Evolutionary conservation across 2,329 filamentous ascomycete species (phyloP).

Genomic region (Exophiala bonariae): DNA sequence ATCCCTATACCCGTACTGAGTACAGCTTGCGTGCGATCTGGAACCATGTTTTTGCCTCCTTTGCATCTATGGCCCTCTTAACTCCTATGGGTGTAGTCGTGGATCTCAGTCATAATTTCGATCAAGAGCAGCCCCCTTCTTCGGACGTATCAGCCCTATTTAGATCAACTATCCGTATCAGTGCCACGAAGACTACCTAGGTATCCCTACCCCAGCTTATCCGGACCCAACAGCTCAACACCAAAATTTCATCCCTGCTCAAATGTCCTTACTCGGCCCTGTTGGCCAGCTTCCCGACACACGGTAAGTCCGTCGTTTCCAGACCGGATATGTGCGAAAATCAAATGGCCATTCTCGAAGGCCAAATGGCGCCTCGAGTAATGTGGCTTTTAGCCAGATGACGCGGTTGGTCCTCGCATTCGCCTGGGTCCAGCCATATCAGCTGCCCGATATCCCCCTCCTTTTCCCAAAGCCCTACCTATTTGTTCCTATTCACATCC

Average conservation of each 20-base stretch:
- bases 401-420: slow-evolving; percentile 9
- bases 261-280: neutral
- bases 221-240: too few relatives aligned
- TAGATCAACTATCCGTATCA: neutral
- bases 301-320: slow-evolving; percentile 1
- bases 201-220: neutral
- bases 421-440: slow-evolving; percentile 7
- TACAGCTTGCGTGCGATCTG: too few relatives aligned
- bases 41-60: too few relatives aligned
- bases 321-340: neutral
- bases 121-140: too few relatives aligned
- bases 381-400: slow-evolving; percentile 16
- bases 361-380: neutral
- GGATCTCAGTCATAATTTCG: too few relatives aligned
- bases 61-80: too few relatives aligned
- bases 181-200: neutral
- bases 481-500: neutral
- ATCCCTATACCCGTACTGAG: too few relatives aligned
- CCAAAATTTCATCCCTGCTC: neutral
- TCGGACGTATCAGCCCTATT: neutral
- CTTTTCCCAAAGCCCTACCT: slow-evolving; percentile 3
- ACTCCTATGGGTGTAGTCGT: too few relatives aligned
- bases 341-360: slow-evolving; percentile 5
- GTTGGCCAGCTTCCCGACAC: neutral
- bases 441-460: slow-evolving; percentile 8